Conservation (phyloP, 2,329 filamentous ascomycete genomes). For the Microsporum audouinii region DNA sequence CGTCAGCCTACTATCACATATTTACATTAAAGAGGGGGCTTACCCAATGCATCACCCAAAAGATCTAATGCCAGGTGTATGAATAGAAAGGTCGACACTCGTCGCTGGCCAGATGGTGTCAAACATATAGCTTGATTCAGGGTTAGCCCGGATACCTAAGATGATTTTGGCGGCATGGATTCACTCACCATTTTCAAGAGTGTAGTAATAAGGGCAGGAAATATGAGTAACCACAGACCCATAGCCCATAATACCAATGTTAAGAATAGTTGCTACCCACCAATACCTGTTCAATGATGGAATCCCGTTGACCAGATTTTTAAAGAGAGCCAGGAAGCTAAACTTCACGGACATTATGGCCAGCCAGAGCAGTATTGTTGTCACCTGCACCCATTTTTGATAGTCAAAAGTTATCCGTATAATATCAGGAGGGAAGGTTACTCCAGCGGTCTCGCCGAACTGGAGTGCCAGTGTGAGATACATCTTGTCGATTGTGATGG, state of each 20-base stretch:
- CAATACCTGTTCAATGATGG: neutral
- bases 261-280: neutral
- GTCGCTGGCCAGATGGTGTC: neutral
- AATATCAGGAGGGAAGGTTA: neutral
- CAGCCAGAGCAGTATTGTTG: neutral
- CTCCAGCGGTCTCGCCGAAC: neutral
- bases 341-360: neutral
- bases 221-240: neutral
- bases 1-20: neutral
- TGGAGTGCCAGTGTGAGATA: neutral
- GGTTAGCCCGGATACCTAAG: neutral
- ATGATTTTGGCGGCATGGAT: neutral
- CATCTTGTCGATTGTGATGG: neutral
- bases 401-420: slow-evolving; percentile 1
- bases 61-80: slow-evolving; percentile 1
- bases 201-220: slow-evolving; percentile 3
- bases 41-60: neutral
- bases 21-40: neutral
- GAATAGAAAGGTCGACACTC: neutral
- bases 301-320: neutral
- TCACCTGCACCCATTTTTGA: slow-evolving; percentile 4
- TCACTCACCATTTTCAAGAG: neutral
- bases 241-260: neutral
- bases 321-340: neutral
- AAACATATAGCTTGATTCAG: neutral